phyloP scores from a whole-genome alignment of 2,329 filamentous ascomycete species.

The Apiospora hydei region DNA sequence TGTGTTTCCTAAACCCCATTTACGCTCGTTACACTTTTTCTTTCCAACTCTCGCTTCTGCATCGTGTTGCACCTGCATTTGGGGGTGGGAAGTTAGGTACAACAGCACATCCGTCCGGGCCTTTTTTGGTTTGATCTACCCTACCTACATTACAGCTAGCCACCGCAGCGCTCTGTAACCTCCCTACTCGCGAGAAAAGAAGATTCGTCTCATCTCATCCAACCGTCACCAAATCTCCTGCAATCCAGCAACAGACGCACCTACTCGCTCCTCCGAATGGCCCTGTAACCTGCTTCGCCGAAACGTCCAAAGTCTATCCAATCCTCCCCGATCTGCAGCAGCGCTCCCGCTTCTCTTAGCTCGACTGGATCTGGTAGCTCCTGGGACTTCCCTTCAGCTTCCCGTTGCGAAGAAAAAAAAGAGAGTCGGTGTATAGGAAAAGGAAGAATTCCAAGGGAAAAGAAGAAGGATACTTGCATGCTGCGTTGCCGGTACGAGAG shows the following conservation, averaged over 20 bases:
- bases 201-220: slow-evolving; percentile 24
- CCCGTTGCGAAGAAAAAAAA: background rate
- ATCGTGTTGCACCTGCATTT: slow-evolving; percentile 24
- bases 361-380: slow-evolving; percentile 12
- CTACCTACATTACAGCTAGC: background rate
- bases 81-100: slow-evolving; percentile 22
- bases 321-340: slow-evolving; percentile 21
- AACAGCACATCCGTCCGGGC: slow-evolving; percentile 22
- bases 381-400: slow-evolving; percentile 20
- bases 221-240: slow-evolving; percentile 23
- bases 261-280: slow-evolving; percentile 23
- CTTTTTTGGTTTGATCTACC: slow-evolving; percentile 24
- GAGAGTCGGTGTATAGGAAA: slow-evolving; percentile 8
- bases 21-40: slow-evolving; percentile 24
- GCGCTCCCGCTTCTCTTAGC: slow-evolving; percentile 21
- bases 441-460: slow-evolving; percentile 11
- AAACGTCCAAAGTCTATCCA: slow-evolving; percentile 22
- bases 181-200: slow-evolving; percentile 21
- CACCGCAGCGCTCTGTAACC: slow-evolving; percentile 12
- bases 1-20: slow-evolving; percentile 21
- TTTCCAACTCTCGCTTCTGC: slow-evolving; percentile 25
- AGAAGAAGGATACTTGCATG: slow-evolving; percentile 23
- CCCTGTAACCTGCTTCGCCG: slow-evolving; percentile 23
- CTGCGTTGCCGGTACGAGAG: slow-evolving; percentile 4
- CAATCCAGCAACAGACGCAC: slow-evolving; percentile 22